phyloP scores from a whole-genome alignment of 345 rosid genomes.

The Populus euphratica region DNA sequence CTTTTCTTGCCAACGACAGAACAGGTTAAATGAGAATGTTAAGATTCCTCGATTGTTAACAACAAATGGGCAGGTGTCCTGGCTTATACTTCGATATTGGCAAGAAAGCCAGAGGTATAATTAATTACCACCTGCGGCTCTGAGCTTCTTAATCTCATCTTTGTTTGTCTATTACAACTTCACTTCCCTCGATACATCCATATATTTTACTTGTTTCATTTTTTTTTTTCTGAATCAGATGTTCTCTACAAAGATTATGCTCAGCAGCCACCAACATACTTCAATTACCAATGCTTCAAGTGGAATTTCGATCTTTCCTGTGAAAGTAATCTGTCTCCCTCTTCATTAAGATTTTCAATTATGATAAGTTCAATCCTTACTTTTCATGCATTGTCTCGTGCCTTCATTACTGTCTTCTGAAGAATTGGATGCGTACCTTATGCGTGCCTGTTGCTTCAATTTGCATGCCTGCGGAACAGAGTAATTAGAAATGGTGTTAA shows the following conservation, averaged over 20 bases:
- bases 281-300: slow-evolving; percentile 25
- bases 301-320: slow-evolving; percentile 45
- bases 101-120: slow-evolving; percentile 47
- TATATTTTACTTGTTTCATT: not conserved
- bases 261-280: slow-evolving; percentile 35
- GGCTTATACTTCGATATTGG: slow-evolving; percentile 44
- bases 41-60: not conserved
- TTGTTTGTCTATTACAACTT: not conserved
- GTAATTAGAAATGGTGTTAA: no score
- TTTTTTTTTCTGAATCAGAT: slow-evolving; percentile 27
- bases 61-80: slow-evolving; percentile 35
- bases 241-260: slow-evolving; percentile 53
- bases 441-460: no score
- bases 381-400: no score
- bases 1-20: slow-evolving; percentile 11
- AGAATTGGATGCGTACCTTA: no score
- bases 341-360: not conserved
- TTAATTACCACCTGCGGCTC: slow-evolving; percentile 2
- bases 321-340: slow-evolving; percentile 33
- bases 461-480: no score
- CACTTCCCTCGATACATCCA: not conserved
- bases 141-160: not conserved
- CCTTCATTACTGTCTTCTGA: no score
- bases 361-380: no score
- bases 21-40: slow-evolving; percentile 10